Evolutionary conservation across 2,329 filamentous ascomycete species (phyloP).

Genomic region (Paradendryphiella salina): DNA sequence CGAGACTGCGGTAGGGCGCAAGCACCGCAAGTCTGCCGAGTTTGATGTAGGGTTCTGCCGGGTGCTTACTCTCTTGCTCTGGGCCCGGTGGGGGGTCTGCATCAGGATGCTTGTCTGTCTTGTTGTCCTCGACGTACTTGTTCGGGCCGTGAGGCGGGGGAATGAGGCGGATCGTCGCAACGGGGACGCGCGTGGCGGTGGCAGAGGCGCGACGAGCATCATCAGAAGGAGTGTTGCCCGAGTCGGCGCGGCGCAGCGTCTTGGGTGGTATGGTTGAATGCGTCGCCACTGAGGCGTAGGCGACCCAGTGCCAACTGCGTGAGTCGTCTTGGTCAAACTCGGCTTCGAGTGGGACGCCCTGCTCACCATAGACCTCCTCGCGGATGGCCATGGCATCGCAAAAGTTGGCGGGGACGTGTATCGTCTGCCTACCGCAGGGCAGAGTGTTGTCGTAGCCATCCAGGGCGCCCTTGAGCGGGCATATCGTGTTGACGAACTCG

Average conservation of each 20-base stretch:
- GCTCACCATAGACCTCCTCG: constrained; percentile 61
- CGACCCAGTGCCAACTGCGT: constrained; percentile 82
- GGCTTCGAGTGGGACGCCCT: constrained; percentile 61
- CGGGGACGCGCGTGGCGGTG: constrained; percentile 56
- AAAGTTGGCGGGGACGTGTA: constrained; percentile 50
- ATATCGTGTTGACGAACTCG: constrained; percentile 47
- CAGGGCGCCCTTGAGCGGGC: constrained; percentile 42
- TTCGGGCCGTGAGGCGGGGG: constrained; percentile 77
- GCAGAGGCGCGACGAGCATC: constrained; percentile 43
- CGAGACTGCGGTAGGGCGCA: constrained; percentile 64
- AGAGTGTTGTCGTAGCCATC: constrained; percentile 44
- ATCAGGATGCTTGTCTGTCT: constrained; percentile 36
- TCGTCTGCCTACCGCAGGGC: constrained; percentile 40
- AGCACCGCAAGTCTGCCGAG: constrained; percentile 76
- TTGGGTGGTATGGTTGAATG: constrained; percentile 40
- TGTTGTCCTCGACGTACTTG: constrained; percentile 48
- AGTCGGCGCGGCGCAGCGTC: constrained; percentile 47
- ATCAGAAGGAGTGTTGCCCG: constrained; percentile 47
- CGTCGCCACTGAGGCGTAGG: constrained; percentile 68
- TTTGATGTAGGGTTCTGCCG: constrained; percentile 76
- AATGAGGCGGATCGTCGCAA: constrained; percentile 78
- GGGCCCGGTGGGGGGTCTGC: constrained; percentile 32
- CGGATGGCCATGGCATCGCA: constrained; percentile 62
- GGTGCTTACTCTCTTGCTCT: constrained; percentile 55
- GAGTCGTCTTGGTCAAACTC: constrained; percentile 83